Base-by-base conservation (phyloP, 2,329 filamentous ascomycete species). In the Myriosclerotinia scirpicola region DNA sequence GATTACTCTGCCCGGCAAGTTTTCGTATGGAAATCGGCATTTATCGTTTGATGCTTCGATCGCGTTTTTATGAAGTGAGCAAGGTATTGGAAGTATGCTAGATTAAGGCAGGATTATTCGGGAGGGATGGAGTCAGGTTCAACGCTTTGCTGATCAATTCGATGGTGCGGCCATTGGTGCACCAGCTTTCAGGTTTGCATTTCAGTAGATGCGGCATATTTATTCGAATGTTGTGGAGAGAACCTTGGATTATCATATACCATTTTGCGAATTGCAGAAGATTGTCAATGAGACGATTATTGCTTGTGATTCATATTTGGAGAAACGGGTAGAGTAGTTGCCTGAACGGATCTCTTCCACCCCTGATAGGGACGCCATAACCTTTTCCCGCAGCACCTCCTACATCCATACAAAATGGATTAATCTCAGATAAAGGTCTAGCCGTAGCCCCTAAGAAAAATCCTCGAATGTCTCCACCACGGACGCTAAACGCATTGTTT, bases 281-380 rank as follows among this genome's bases (percentile, higher is more conserved):
- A 85, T 86, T 55, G 79, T 83, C 26, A 86, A 85, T 71, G 77
- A 79, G 52, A 86, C 84, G 5, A 85, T 87, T 54, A 76, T 77
- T 1, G 80, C 80, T 48, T 87, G 85, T 61, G 84, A 87, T 68
- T 76, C 79, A 12, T 77, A 87, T 9, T 85, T 8, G 78, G n/a
- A n/a, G n/a, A 79, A 54, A 79, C 77, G 1, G 84, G 87, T 65
- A 83, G 84, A 17, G 82, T 87, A 5, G 78, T 87, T 26, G 76
- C 80, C 11, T 77, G 82, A 11, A 80, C 79, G 0, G 81, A 83
- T 63, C 77, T 83, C 9, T 83, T 36, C 80, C 74, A 66, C 74
- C 77, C 17, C 80, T 79, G 52, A 75, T 85, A 64, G 83, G 83
- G n/a, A 69, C 77, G 62, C 64, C 79, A 2, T 85, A 80, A 74